Percentiles rank a stretch among this genome's conserved stretches.
phyloP scores from a whole-genome alignment of 208 protist species.

The Acanthamoeba healyi region DNA sequence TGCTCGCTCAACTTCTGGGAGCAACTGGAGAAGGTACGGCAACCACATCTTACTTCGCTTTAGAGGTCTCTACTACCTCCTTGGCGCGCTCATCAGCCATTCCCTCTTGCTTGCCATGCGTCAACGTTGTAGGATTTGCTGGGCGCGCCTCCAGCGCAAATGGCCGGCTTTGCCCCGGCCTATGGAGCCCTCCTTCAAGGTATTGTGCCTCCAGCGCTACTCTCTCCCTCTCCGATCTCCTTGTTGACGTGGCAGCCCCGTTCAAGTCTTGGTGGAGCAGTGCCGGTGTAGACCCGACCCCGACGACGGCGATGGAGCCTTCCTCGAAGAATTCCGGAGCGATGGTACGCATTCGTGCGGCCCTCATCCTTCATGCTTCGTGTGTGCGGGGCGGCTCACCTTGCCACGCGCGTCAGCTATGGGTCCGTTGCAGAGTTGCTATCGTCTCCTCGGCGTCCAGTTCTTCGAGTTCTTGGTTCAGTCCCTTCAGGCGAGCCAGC shows the following conservation, averaged over 20 bases:
- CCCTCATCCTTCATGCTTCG: too few species aligned
- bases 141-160: background rate
- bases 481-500: background rate
- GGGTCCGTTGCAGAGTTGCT: conserved; percentile 33
- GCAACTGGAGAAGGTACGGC: background rate
- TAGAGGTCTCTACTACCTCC: too few species aligned
- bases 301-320: background rate
- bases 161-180: background rate
- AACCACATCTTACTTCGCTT: too few species aligned
- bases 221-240: background rate
- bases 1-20: conserved; percentile 7
- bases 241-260: background rate
- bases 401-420: background rate
- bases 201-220: too few species aligned
- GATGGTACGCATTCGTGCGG: background rate
- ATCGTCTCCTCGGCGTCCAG: background rate
- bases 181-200: conserved; percentile 32
- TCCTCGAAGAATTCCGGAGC: background rate
- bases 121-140: conserved; percentile 12
- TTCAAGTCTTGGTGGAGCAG: conserved; percentile 10
- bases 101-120: too few species aligned
- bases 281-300: background rate
- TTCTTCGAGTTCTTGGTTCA: conserved; percentile 40
- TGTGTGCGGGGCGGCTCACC: too few species aligned
- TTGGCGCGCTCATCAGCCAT: background rate